These are phyloP conservation scores for Solanum hybrid DNA, from an alignment of 305 asterid species.

Conservation along the genomic window DNA sequence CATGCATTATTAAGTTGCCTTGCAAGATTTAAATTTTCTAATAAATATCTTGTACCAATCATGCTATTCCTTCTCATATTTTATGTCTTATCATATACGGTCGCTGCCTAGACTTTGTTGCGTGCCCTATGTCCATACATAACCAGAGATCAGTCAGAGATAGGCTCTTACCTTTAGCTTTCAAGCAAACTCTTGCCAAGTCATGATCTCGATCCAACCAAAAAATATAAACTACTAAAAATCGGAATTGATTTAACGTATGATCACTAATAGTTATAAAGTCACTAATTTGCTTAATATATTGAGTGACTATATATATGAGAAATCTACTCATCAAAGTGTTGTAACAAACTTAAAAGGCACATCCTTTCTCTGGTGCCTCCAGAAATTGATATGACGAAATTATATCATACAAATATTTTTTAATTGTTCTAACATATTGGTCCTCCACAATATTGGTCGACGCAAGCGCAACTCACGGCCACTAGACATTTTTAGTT, in stretches of 20 bases:
- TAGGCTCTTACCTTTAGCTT: background rate
- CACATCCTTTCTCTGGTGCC: background rate
- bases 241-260: background rate
- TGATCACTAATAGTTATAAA: background rate
- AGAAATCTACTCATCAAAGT: background rate
- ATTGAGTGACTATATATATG: too few species aligned
- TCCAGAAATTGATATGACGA: background rate
- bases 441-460: background rate
- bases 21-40: background rate
- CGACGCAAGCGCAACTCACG: background rate
- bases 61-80: background rate
- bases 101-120: background rate
- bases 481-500: background rate
- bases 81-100: background rate
- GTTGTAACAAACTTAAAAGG: background rate
- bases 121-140: background rate
- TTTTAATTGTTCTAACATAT: background rate
- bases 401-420: background rate
- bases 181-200: background rate
- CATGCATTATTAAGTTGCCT: conserved; percentile 1
- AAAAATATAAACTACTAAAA: background rate
- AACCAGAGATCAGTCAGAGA: background rate
- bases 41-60: background rate
- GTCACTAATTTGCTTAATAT: background rate
- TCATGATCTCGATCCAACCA: background rate